Evolutionary conservation across 2,329 filamentous ascomycete species (phyloP).

Genomic region (Tolypocladium endophyticum): DNA sequence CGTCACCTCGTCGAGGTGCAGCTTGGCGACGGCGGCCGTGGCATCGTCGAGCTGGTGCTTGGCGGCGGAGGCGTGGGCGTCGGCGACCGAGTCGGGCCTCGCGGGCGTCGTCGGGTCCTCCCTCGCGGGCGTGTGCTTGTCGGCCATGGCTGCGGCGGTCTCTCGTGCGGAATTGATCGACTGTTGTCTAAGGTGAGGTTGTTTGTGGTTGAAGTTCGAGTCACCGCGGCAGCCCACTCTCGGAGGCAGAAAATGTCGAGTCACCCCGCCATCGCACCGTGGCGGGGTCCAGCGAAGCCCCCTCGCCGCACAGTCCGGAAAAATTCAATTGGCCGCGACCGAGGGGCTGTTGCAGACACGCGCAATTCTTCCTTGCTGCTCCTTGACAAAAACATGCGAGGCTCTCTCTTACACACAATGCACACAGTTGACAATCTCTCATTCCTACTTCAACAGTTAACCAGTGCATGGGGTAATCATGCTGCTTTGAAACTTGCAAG

Average conservation of each 20-base stretch:
- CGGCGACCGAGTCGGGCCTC: constrained; percentile 30
- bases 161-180: neutral
- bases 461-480: no score
- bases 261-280: neutral
- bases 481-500: no score
- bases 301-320: neutral
- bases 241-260: neutral
- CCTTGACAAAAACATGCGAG: no score
- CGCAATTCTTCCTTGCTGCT: no score
- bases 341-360: no score
- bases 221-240: neutral
- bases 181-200: neutral
- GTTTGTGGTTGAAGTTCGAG: neutral
- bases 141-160: constrained; percentile 17
- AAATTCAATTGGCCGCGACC: neutral
- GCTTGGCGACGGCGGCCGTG: constrained; percentile 53
- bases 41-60: constrained; percentile 37
- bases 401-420: no score
- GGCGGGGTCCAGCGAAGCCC: neutral
- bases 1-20: constrained; percentile 84
- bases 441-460: no score
- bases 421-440: no score
- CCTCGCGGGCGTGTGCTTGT: constrained; percentile 19
- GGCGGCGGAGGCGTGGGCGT: constrained; percentile 46
- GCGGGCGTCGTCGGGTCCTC: no score